Percentiles rank a stretch among this genome's conserved stretches.
Evolutionary conservation across 257 asterid species (phyloP).

Genomic region (Nicotiana tabacum): DNA sequence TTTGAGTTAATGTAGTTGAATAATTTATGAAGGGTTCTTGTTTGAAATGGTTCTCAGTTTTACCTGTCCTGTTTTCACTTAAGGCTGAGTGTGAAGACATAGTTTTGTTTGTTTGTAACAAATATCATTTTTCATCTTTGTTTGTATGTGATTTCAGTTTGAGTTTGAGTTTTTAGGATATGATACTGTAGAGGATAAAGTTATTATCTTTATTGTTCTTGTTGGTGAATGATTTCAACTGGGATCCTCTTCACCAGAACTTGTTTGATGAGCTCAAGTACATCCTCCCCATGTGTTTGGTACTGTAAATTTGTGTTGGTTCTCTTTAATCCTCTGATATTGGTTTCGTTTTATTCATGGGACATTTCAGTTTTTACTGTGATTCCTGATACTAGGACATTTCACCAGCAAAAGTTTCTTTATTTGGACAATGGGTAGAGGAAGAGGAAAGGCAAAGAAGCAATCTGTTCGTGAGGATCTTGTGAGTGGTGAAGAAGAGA

Average conservation of each 20-base stretch:
- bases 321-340: not conserved
- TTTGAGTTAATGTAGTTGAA: not conserved
- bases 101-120: not conserved
- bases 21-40: slow-evolving; percentile 5
- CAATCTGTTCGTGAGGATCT: slow-evolving; percentile 42
- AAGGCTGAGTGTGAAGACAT: not conserved
- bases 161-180: not conserved
- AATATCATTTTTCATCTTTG: not conserved
- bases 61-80: not conserved
- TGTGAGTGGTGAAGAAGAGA: slow-evolving; percentile 76
- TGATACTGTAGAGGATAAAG: not conserved
- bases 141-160: not conserved
- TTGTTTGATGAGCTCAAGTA: not conserved
- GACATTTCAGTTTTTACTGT: not conserved
- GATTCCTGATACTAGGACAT: too few relatives aligned
- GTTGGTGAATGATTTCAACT: not conserved
- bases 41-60: not conserved
- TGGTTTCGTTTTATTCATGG: not conserved
- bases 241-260: not conserved
- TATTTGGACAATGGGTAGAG: slow-evolving; percentile 62
- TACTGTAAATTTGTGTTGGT: not conserved
- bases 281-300: not conserved
- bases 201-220: not conserved
- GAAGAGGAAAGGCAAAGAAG: slow-evolving; percentile 75
- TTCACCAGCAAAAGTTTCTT: not conserved